Evolutionary conservation across 108 stramenopile species (phyloP).

Genomic region (Halocafeteria seosinensis): DNA sequence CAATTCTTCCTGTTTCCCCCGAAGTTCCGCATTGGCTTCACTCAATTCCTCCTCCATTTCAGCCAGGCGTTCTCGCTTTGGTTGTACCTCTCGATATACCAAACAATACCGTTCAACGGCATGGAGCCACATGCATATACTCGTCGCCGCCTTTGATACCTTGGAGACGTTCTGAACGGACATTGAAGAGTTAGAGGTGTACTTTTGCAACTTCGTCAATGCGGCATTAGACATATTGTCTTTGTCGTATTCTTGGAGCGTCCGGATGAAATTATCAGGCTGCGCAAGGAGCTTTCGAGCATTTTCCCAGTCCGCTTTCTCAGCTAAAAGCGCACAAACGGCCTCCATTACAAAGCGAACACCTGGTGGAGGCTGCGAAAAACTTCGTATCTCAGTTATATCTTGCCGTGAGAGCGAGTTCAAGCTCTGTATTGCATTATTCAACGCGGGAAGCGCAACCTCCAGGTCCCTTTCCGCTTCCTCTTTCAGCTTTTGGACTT

Average conservation of each 20-base stretch:
- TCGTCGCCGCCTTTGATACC: constrained; percentile 23
- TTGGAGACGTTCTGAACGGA: constrained; percentile 17
- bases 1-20: constrained; percentile 16
- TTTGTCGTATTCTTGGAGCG: constrained; percentile 22
- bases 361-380: constrained; percentile 29
- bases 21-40: constrained; percentile 18
- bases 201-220: constrained; percentile 22
- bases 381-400: constrained; percentile 29
- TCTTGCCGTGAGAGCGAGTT: constrained; percentile 25
- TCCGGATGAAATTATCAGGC: constrained; percentile 25
- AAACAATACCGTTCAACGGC: constrained; percentile 28
- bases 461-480: constrained; percentile 29
- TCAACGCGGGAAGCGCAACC: constrained; percentile 26
- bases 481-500: constrained; percentile 14
- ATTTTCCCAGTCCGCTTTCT: not conserved
- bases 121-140: constrained; percentile 37
- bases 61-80: constrained; percentile 7
- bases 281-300: constrained; percentile 12
- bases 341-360: constrained; percentile 34
- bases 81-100: constrained; percentile 24
- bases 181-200: constrained; percentile 22
- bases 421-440: constrained; percentile 22
- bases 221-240: constrained; percentile 17
- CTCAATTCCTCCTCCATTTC: constrained; percentile 19
- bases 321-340: constrained; percentile 26